Evolutionary conservation across 768 basidiomycete genomes (phyloP).

Genomic region (Xerocomus brunneocitrinus): DNA sequence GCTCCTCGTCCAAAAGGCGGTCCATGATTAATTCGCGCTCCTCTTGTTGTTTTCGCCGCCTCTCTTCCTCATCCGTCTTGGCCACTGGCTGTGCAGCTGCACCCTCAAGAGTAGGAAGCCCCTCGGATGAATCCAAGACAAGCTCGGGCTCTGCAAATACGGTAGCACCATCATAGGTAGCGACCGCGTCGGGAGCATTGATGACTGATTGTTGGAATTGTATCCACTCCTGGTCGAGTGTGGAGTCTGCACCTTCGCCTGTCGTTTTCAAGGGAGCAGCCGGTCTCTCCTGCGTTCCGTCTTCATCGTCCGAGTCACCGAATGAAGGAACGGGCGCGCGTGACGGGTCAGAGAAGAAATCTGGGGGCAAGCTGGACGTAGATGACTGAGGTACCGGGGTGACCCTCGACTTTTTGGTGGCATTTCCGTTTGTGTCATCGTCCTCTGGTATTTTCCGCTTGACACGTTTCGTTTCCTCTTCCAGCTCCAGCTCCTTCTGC

Average conservation of each 20-base stretch:
- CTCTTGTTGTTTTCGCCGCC: constrained; percentile 56
- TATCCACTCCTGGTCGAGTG: constrained; percentile 69
- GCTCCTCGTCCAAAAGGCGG: constrained; percentile 77
- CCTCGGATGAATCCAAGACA: constrained; percentile 40
- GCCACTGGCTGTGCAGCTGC: constrained; percentile 14
- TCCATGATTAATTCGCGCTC: constrained; percentile 85
- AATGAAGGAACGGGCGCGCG: constrained; percentile 39
- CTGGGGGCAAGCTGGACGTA: constrained; percentile 45
- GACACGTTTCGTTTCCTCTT: constrained; percentile 34
- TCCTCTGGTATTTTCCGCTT: constrained; percentile 32
- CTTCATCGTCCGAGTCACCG: constrained; percentile 42
- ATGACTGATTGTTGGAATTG: constrained; percentile 65
- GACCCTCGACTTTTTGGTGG: constrained; percentile 31
- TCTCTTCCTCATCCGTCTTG: constrained; percentile 32
- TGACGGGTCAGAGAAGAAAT: constrained; percentile 81
- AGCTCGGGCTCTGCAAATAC: constrained; percentile 65
- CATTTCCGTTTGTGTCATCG: constrained; percentile 24
- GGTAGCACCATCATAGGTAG: constrained; percentile 66
- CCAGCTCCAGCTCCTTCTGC: constrained; percentile 34
- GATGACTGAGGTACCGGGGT: constrained; percentile 10
- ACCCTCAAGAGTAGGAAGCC: constrained; percentile 42
- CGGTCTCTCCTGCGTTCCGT: constrained; percentile 24
- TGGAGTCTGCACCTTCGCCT: constrained; percentile 14
- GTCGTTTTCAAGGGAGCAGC: background rate
- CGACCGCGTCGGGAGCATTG: constrained; percentile 37